A percentile compares a stretch with the other conserved stretches of the same genome.
These are phyloP conservation scores for Rhizopus sp. DNA, from an alignment of 371 early-diverging fungal species.

Conservation along the genomic window DNA sequence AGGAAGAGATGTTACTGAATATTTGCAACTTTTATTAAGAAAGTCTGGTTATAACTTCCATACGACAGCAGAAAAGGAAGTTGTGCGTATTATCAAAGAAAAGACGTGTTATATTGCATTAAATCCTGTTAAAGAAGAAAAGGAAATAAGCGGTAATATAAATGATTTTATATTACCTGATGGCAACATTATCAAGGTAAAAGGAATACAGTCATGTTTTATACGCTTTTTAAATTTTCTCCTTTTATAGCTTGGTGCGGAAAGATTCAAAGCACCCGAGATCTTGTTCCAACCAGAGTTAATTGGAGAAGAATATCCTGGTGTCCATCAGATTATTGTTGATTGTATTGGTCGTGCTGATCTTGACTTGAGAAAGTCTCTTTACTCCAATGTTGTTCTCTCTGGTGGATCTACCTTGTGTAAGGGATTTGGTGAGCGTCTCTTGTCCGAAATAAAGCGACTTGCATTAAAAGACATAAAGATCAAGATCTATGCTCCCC, in stretches of 20 bases:
- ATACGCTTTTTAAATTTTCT: neutral
- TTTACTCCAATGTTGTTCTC: conserved; percentile 89
- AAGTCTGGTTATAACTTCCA: conserved; percentile 86
- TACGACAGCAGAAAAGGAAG: conserved; percentile 93
- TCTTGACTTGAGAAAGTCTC: conserved; percentile 84
- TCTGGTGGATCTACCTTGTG: conserved; percentile 59
- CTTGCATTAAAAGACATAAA: conserved; percentile 87
- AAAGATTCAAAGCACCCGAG: conserved; percentile 87
- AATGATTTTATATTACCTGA: conserved; percentile 92
- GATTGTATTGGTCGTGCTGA: conserved; percentile 91
- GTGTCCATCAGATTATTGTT: conserved; percentile 87
- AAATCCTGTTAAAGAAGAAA: conserved; percentile 88
- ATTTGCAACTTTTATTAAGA: conserved; percentile 83
- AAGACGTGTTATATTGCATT: conserved; percentile 92
- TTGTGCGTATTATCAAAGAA: conserved; percentile 94
- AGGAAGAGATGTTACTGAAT: conserved; percentile 91
- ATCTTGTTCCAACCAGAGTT: conserved; percentile 90
- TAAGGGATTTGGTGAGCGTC: conserved; percentile 88
- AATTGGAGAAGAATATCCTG: conserved; percentile 86
- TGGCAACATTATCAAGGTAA: conserved; percentile 83
- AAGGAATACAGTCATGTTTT: neutral
- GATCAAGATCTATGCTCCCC: conserved; percentile 95
- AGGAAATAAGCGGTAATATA: conserved; percentile 69
- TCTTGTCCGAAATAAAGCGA: conserved; percentile 85
- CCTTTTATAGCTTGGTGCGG: conserved; percentile 66